phyloP scores from a whole-genome alignment of 345 rosid genomes.

The Fremontodendron californicum region DNA sequence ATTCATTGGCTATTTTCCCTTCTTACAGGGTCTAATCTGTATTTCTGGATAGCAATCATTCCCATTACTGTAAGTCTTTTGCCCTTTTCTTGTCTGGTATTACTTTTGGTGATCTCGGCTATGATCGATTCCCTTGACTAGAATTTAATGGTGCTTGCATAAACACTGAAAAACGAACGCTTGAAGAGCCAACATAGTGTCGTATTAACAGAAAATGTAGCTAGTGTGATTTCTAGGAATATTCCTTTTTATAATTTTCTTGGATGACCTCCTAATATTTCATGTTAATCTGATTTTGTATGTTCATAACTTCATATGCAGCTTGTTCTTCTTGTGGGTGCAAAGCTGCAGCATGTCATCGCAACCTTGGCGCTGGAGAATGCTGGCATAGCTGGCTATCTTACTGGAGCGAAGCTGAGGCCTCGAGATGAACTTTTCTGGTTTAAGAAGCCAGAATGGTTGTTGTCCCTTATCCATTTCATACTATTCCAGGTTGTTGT shows the following conservation, averaged over 20 bases:
- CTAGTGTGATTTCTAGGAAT: background rate
- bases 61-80: constrained; percentile 66
- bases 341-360: constrained; percentile 87
- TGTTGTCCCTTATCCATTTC: constrained; percentile 80
- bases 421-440: constrained; percentile 96
- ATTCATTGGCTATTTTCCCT: background rate
- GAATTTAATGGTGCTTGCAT: background rate
- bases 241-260: background rate
- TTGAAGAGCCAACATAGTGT: background rate
- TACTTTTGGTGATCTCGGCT: background rate
- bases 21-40: constrained; percentile 83
- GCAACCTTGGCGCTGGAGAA: constrained; percentile 83
- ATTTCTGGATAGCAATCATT: constrained; percentile 95
- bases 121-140: background rate
- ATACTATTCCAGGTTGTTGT: constrained; percentile 72
- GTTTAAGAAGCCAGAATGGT: constrained; percentile 83
- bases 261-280: background rate
- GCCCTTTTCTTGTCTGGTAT: background rate
- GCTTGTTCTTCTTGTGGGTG: constrained; percentile 79
- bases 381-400: constrained; percentile 52
- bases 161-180: background rate
- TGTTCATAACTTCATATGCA: constrained; percentile 25
- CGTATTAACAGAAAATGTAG: background rate
- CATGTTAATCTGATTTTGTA: background rate
- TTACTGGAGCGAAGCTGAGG: constrained; percentile 46